Conservation (phyloP, 202 grass and related monocot species). For the Cymbopogon flexuosus region DNA sequence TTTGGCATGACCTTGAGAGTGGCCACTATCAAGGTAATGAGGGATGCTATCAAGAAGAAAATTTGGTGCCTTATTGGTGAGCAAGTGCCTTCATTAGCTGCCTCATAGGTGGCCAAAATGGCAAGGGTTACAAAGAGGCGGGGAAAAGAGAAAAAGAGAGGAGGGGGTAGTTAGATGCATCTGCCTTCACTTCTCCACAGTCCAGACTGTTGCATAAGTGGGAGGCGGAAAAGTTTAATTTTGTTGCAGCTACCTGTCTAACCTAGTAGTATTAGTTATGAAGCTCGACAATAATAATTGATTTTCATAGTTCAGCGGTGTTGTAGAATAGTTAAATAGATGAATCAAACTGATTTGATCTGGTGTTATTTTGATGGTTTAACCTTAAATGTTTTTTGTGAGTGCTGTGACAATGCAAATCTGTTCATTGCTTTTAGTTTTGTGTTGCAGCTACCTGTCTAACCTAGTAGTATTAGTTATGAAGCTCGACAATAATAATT, state of each 20-base stretch:
- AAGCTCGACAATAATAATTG: neutral
- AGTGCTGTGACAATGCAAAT: neutral
- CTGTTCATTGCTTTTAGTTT: neutral
- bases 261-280: neutral
- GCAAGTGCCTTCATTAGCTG: neutral
- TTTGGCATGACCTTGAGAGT: neutral
- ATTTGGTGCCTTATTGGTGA: neutral
- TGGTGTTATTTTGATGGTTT: neutral
- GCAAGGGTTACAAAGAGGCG: neutral
- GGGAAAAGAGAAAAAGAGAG: neutral
- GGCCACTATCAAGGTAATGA: neutral
- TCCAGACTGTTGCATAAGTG: neutral
- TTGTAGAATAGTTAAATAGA: neutral
- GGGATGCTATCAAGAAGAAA: neutral
- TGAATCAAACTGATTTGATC: too few relatives aligned
- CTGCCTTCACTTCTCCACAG: neutral
- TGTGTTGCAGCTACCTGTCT: neutral
- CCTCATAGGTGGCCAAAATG: neutral
- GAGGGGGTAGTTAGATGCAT: neutral
- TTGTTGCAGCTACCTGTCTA: conserved; percentile 6
- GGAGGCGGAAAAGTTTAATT: neutral
- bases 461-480: too few relatives aligned
- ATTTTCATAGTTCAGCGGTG: neutral
- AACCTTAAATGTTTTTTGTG: neutral
- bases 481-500: too few relatives aligned